Percentiles rank a stretch among this genome's conserved stretches.
These are phyloP conservation scores for Umbelopsis sp. DNA, from an alignment of 371 early-diverging fungal genomes.

Conservation along the genomic window DNA sequence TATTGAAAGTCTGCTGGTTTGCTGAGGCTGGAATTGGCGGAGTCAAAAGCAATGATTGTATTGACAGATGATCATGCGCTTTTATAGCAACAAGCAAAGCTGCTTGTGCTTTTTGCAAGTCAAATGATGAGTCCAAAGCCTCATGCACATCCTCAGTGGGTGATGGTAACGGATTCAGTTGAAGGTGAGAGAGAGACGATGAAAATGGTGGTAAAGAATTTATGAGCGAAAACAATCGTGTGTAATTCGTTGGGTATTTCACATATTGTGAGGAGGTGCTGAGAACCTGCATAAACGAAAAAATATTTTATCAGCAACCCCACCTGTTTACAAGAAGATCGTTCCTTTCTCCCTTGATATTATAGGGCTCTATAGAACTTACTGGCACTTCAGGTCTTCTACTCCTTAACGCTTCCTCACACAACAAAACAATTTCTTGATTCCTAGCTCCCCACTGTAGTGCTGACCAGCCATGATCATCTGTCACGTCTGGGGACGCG, in stretches of 20 bases:
- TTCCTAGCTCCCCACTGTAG: slow-evolving; percentile 67
- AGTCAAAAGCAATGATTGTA: slow-evolving; percentile 57
- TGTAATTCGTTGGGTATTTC: slow-evolving; percentile 54
- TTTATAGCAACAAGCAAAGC: slow-evolving; percentile 65
- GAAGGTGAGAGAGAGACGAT: slow-evolving; percentile 49
- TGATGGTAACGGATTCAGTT: slow-evolving; percentile 39
- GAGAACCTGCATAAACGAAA: slow-evolving; percentile 15
- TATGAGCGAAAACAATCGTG: slow-evolving; percentile 55
- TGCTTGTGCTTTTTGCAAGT: slow-evolving; percentile 44
- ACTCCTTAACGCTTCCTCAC: slow-evolving; percentile 59
- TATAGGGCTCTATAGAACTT: slow-evolving; percentile 23
- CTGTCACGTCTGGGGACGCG: slow-evolving; percentile 65
- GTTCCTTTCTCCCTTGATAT: not conserved
- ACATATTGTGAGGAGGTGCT: slow-evolving; percentile 36
- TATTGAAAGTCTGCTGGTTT: not conserved
- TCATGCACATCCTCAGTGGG: slow-evolving; percentile 23
- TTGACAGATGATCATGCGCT: slow-evolving; percentile 57
- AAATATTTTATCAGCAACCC: no score
- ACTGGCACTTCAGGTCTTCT: slow-evolving; percentile 55
- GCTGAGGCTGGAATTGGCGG: slow-evolving; percentile 30
- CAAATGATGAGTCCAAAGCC: not conserved
- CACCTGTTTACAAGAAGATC: no score
- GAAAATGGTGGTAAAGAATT: slow-evolving; percentile 48
- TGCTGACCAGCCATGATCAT: slow-evolving; percentile 75
- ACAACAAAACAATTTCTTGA: slow-evolving; percentile 63